A percentile compares a stretch with the other conserved stretches of the same genome.
These are phyloP conservation scores for Viola pubescens DNA, from an alignment of 441 rosid species.

Conservation along the genomic window DNA sequence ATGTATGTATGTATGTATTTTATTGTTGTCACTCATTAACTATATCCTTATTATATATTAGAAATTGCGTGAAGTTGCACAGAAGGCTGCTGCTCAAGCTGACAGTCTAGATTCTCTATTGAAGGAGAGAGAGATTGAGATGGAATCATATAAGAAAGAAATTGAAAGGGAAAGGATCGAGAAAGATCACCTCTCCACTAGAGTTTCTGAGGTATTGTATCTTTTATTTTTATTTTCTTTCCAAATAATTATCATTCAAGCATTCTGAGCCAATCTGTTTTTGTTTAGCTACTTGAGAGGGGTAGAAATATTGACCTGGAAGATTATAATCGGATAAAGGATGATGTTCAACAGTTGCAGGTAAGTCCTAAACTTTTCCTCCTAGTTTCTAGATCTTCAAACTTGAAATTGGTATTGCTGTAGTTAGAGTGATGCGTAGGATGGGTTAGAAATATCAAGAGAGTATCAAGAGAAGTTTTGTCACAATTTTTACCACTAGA, in stretches of 20 bases:
- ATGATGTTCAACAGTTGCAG: slow-evolving; percentile 51
- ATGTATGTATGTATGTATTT: background rate
- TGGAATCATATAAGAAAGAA: slow-evolving; percentile 65
- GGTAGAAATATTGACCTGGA: slow-evolving; percentile 62
- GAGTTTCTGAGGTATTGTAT: slow-evolving; percentile 63
- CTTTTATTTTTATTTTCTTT: slow-evolving; percentile 10
- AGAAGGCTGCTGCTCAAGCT: slow-evolving; percentile 45
- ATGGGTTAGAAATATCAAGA: too few species aligned
- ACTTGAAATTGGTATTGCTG: background rate
- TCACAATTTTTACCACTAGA: too few species aligned
- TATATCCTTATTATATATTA: slow-evolving; percentile 22
- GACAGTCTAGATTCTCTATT: slow-evolving; percentile 46
- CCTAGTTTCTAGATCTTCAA: background rate
- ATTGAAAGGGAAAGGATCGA: slow-evolving; percentile 57
- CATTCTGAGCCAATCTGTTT: slow-evolving; percentile 20
- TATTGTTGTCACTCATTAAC: slow-evolving; percentile 7
- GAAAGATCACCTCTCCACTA: slow-evolving; percentile 58
- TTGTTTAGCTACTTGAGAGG: slow-evolving; percentile 59
- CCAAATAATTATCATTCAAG: slow-evolving; percentile 9
- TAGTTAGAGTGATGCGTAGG: too few species aligned
- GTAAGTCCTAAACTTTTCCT: slow-evolving; percentile 17
- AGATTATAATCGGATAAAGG: slow-evolving; percentile 71
- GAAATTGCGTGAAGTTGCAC: slow-evolving; percentile 79
- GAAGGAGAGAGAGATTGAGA: slow-evolving; percentile 61
- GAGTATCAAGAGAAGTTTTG: too few species aligned